Evolutionary conservation across 495 filamentous ascomycete genomes (phyloP), one percentile per base, ranked within the genome.

Genomic region (Neurospora pannonica): DNA sequence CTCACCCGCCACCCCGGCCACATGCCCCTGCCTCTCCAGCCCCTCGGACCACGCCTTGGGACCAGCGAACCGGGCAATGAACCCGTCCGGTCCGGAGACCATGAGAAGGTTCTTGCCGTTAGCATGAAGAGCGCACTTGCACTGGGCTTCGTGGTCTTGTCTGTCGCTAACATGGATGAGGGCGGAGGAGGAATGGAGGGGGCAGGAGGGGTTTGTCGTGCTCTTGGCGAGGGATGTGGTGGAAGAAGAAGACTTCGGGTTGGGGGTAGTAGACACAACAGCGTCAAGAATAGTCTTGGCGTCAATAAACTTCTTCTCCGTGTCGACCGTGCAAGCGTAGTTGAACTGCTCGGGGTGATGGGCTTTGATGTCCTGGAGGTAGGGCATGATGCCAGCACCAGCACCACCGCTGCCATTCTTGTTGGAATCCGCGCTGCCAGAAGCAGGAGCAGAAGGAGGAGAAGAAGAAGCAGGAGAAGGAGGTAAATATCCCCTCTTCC

Each of bases 81-180:
- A 99, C 19, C 96, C 95, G 54, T 96, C 93, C 0, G 96, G 95
- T 0, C 96, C 96, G 3, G 93, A 95, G 5, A 98, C 85, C 70
- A 97, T 83, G 37, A 98, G 84, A 60, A 97, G 76, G 73, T 89
- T 92, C 74, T 82, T 87, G 6, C 83, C 80, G 11, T 34, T 62
- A 43, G 21, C 19, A 67, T 3, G 38, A n/a, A 8, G 19, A n/a
- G 72, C 46, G 28, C 54, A 62, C 28, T 36, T 34, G 31, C 54
- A 67, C 3, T 31, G 5, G 24, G 54, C 28, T 19, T 34, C 13
- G 15, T 67, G 54, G 28, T 67, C 54, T 17, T 67, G 54, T 34
- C 54, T 67, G 31, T 67, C 54, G 54, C 54, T 67, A 15, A 67
- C 15, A 1, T 9, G 0, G 31, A 67, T 19, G 0, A 67, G 7